A percentile compares a stretch with the other conserved stretches of the same genome.
phyloP scores from a whole-genome alignment of 768 basidiomycete species.

The Udeniomyces megalosporus region DNA sequence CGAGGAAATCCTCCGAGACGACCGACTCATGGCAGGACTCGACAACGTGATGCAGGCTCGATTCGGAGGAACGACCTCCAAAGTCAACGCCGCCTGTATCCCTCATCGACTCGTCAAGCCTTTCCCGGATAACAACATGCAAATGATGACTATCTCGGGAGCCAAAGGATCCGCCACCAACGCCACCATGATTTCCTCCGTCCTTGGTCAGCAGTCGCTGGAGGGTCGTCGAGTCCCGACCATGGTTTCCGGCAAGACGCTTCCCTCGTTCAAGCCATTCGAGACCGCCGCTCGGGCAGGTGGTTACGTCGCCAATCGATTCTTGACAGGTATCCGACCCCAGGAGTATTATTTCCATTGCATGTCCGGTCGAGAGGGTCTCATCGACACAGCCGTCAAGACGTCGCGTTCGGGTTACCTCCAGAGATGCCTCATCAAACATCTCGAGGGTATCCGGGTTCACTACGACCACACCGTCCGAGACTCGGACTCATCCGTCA shows the following conservation, averaged over 20 bases:
- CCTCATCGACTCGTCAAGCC: conserved; percentile 74
- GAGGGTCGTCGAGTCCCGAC: conserved; percentile 97
- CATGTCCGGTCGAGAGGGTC: conserved; percentile 97
- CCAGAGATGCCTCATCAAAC: conserved; percentile 95
- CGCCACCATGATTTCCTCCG: conserved; percentile 93
- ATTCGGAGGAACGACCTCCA: conserved; percentile 61
- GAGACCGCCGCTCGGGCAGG: conserved; percentile 97
- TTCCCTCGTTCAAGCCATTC: conserved; percentile 91
- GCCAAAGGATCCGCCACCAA: conserved; percentile 97
- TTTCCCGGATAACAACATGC: conserved; percentile 99
- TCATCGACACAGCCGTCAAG: conserved; percentile 98
- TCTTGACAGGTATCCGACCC: conserved; percentile 92
- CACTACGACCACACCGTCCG: conserved; percentile 98
- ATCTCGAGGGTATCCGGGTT: conserved; percentile 86
- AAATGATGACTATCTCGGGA: conserved; percentile 93
- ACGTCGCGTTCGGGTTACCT: conserved; percentile 96
- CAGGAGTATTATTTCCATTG: conserved; percentile 99
- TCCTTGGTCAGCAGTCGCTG: conserved; percentile 89
- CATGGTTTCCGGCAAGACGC: conserved; percentile 97
- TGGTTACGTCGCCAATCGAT: conserved; percentile 93
- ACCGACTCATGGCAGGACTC: conserved; percentile 90
- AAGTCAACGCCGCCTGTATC: conserved; percentile 73
- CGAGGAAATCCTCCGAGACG: conserved; percentile 84
- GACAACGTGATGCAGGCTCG: conserved; percentile 39
- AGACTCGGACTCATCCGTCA: conserved; percentile 78